phyloP scores from a whole-genome alignment of 202 grass and related monocot genomes.

The Thinopyrum obtusiflorum region DNA sequence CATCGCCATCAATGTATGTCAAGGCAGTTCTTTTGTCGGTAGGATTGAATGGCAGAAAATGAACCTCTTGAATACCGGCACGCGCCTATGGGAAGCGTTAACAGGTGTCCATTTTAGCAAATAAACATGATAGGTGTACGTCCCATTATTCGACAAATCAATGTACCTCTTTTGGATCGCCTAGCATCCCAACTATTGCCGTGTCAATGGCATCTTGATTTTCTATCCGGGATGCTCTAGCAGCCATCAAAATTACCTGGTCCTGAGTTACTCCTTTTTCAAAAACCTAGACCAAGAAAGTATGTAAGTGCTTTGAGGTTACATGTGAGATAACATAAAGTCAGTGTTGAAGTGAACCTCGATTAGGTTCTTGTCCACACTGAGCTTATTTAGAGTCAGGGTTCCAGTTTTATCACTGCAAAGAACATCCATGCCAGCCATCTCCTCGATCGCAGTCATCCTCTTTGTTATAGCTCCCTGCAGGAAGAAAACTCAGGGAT shows the following conservation, averaged over 20 bases:
- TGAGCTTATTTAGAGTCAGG: constrained; percentile 73
- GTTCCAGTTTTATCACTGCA: constrained; percentile 84
- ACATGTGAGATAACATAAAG: neutral
- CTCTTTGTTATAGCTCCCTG: constrained; percentile 77
- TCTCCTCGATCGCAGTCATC: constrained; percentile 87
- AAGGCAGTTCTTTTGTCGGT: constrained; percentile 75
- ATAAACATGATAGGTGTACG: neutral
- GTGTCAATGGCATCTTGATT: constrained; percentile 83
- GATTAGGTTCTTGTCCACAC: constrained; percentile 68
- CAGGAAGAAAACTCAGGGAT: neutral
- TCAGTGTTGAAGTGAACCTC: constrained; percentile 33
- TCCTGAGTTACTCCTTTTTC: constrained; percentile 58
- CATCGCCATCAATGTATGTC: constrained; percentile 61
- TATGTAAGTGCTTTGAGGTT: neutral
- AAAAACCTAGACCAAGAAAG: constrained; percentile 43
- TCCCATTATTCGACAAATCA: neutral
- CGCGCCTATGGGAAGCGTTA: constrained; percentile 37
- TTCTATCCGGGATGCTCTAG: constrained; percentile 71
- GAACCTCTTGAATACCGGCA: constrained; percentile 59
- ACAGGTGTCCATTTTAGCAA: neutral
- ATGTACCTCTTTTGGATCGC: constrained; percentile 71
- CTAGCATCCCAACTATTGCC: constrained; percentile 77
- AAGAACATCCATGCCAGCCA: constrained; percentile 88
- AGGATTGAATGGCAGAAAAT: constrained; percentile 81
- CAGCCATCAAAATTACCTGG: constrained; percentile 68